Evolutionary conservation across 257 asterid species (phyloP).

Genomic region (Scutellaria barbata): DNA sequence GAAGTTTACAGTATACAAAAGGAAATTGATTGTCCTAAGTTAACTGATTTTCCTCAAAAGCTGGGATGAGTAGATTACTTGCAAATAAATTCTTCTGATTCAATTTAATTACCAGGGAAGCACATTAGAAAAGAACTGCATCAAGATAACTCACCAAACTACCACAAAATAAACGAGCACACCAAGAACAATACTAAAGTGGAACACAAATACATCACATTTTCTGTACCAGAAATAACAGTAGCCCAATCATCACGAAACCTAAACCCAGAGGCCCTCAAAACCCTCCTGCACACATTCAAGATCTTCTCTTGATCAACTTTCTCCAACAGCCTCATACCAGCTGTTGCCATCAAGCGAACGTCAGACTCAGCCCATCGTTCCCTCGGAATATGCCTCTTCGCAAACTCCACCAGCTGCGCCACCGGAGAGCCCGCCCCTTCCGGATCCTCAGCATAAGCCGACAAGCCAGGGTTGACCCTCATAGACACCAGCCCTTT

Average conservation of each 20-base stretch:
- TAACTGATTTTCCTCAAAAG: background rate
- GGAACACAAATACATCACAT: conserved; percentile 12
- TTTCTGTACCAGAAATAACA: conserved; percentile 77
- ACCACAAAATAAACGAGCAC: background rate
- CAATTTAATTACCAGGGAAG: background rate
- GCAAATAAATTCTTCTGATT: conserved; percentile 20
- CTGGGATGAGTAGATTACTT: background rate
- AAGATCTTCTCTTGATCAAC: conserved; percentile 73
- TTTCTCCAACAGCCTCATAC: conserved; percentile 77
- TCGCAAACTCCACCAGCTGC: conserved; percentile 81
- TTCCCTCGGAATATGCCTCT: conserved; percentile 71
- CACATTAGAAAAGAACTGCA: background rate
- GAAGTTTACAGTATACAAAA: background rate
- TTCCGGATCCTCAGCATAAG: conserved; percentile 66
- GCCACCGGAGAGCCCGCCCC: conserved; percentile 55
- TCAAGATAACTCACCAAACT: conserved; percentile 1
- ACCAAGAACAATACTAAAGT: background rate
- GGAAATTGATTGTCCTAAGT: background rate
- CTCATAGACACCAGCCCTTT: conserved; percentile 75
- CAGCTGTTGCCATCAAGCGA: conserved; percentile 95
- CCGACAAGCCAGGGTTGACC: conserved; percentile 91
- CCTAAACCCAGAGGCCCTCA: conserved; percentile 73
- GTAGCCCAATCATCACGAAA: conserved; percentile 86
- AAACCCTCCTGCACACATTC: conserved; percentile 64
- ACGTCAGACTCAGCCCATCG: conserved; percentile 72